Conservation (phyloP, 768 basidiomycete genomes). For the Tricholoma furcatifolium region DNA sequence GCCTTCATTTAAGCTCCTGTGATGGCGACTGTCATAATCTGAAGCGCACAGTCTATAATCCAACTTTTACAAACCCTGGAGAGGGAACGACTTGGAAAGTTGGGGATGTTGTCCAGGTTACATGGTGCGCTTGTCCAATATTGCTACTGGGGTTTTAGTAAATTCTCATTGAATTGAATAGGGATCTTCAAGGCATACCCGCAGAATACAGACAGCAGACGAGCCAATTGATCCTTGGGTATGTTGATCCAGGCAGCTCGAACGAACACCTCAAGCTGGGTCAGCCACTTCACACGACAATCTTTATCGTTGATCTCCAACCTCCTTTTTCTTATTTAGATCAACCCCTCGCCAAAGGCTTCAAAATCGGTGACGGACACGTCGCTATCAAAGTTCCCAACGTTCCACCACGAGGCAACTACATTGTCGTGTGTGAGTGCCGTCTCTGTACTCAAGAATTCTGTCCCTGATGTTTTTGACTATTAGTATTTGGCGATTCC, state of each 20-base stretch:
- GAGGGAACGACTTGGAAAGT: constrained; percentile 37
- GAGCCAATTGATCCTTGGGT: constrained; percentile 47
- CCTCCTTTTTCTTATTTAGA: constrained; percentile 28
- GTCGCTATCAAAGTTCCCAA: constrained; percentile 42
- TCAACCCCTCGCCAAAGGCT: constrained; percentile 46
- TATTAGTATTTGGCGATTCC: constrained; percentile 54
- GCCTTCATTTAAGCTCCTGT: constrained; percentile 28
- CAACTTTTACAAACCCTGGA: constrained; percentile 40
- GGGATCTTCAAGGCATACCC: constrained; percentile 39
- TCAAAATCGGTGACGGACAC: constrained; percentile 44
- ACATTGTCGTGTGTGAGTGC: constrained; percentile 51
- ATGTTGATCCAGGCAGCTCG: constrained; percentile 30
- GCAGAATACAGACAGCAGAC: constrained; percentile 30
- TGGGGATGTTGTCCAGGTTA: constrained; percentile 35
- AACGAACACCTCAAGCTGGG: constrained; percentile 49
- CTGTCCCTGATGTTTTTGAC: constrained; percentile 1
- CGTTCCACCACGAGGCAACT: constrained; percentile 34
- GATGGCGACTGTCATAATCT: constrained; percentile 10
- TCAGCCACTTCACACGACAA: constrained; percentile 20
- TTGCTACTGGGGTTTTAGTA: constrained; percentile 12
- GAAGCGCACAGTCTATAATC: constrained; percentile 35
- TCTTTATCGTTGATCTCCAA: constrained; percentile 1
- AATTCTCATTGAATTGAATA: constrained; percentile 20
- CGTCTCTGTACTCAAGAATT: background rate
- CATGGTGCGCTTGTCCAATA: constrained; percentile 37